phyloP scores from a whole-genome alignment of 306 rosid genomes.

The Cicer bijugum region DNA sequence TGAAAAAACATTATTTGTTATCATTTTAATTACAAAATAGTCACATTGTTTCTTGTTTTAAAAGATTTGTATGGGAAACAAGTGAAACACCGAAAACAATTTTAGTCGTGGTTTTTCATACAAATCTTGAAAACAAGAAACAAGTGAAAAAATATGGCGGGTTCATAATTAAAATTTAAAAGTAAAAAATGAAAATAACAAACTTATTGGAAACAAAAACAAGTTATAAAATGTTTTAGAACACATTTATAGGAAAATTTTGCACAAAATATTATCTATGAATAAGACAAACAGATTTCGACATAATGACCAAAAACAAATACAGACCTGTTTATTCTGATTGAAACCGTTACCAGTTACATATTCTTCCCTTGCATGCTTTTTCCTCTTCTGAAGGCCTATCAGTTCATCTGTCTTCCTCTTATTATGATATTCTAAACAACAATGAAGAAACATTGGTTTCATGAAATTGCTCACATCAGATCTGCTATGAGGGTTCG shows the following conservation, averaged over 20 bases:
- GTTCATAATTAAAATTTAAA: neutral
- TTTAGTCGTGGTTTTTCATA: neutral
- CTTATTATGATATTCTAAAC: slow-evolving; percentile 59
- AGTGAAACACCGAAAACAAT: neutral
- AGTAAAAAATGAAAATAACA: neutral
- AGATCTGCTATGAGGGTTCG: slow-evolving; percentile 40
- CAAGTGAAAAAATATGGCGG: neutral
- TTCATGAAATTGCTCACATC: slow-evolving; percentile 47
- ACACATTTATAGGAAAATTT: slow-evolving; percentile 1
- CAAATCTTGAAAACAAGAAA: slow-evolving; percentile 4
- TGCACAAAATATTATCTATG: slow-evolving; percentile 11
- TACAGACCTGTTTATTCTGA: slow-evolving; percentile 57
- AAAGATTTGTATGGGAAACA: neutral
- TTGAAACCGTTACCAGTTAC: slow-evolving; percentile 38
- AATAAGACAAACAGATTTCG: slow-evolving; percentile 10
- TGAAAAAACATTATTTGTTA: too few species aligned
- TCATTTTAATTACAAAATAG: neutral
- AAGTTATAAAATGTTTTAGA: neutral
- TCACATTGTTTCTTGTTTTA: neutral
- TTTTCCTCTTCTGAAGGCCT: slow-evolving; percentile 48
- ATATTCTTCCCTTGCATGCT: slow-evolving; percentile 46
- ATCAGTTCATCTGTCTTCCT: slow-evolving; percentile 58
- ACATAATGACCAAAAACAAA: slow-evolving; percentile 39
- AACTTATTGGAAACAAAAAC: slow-evolving; percentile 1
- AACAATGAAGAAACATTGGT: slow-evolving; percentile 32